A percentile compares a stretch with the other conserved stretches of the same genome.
Evolutionary conservation across 352 stramenopile genomes (phyloP).

Genomic region (Phytophthora ramorum): DNA sequence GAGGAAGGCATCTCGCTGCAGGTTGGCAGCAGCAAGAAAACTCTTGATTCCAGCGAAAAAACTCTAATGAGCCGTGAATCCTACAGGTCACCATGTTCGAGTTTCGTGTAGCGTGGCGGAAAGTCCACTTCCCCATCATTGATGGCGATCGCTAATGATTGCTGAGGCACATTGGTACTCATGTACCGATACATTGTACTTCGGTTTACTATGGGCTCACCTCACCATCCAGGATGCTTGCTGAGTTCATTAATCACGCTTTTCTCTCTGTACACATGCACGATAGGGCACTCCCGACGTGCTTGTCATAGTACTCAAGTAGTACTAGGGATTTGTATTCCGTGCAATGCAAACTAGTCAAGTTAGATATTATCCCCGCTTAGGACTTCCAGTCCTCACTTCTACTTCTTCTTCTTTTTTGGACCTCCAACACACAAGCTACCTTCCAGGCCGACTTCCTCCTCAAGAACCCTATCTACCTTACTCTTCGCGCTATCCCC

Average conservation of each 20-base stretch:
- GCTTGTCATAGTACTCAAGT: too few species aligned
- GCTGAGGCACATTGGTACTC: slow-evolving; percentile 17
- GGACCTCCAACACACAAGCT: too few species aligned
- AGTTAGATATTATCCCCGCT: too few species aligned
- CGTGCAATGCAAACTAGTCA: too few species aligned
- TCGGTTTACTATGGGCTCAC: neutral
- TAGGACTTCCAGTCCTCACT: too few species aligned
- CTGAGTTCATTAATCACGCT: neutral
- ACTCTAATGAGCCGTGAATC: neutral
- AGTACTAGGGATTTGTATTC: too few species aligned
- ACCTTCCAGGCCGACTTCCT: too few species aligned
- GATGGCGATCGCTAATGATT: neutral
- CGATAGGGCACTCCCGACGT: too few species aligned
- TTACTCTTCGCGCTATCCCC: too few species aligned
- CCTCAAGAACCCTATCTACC: too few species aligned
- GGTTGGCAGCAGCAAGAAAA: neutral
- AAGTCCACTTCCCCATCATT: slow-evolving; percentile 1
- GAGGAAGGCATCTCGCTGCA: neutral
- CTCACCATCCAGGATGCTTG: neutral
- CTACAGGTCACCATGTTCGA: neutral
- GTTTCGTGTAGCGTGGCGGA: neutral
- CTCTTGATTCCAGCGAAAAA: neutral
- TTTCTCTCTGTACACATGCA: neutral
- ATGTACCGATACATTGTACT: neutral
- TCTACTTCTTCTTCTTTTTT: too few species aligned